Evolutionary conservation across 148 eudicot species (phyloP), one percentile per base, ranked within the genome.

Genomic region (Limonium bicolor): DNA sequence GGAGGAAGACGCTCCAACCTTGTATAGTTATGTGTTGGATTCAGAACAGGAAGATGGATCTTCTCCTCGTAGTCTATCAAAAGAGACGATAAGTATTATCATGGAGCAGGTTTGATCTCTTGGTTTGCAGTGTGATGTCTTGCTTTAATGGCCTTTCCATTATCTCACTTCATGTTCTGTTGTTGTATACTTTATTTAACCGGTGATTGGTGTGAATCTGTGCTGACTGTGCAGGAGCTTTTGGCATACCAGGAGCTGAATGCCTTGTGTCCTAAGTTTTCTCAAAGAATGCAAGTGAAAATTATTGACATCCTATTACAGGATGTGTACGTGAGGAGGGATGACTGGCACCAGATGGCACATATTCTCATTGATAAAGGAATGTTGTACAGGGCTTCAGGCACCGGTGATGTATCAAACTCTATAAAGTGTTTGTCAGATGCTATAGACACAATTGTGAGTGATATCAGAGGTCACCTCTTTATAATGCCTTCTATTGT

Each of bases 31-130:
- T 66, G 49, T 84, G 48, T 50, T 77, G 42, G 46, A 59, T 39
- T 78, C 48, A 5, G 31, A 6, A n/a, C 48, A 43, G 27, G 29
- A 31, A 43, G 48, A 43, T 15, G 31, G 20, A 5, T 43, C 9
- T 25, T 39, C 35, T 26, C 20, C 77, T 56, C 36, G 45, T 10
- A 39, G 20, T 20, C 53, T 62, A 55, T 72, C 85, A 40, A 59
- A 36, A 58, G 65, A 60, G 47, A 45, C 67, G 7, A 51, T 73
- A 44, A 73, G 78, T 17, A 55, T 53, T 33, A 47, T 90, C 18
- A 51, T 84, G 48, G 95, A 84, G 54, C 88, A 84, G 99, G 99
- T 90, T 60, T 53, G 31, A 24, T 30, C 36, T 27, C 25, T 41
- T 5, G 18, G 2, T 43, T 24, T 6, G 2, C 22, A 18, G 14